phyloP scores from a whole-genome alignment of 768 basidiomycete genomes.

The Mycena alexandri region DNA sequence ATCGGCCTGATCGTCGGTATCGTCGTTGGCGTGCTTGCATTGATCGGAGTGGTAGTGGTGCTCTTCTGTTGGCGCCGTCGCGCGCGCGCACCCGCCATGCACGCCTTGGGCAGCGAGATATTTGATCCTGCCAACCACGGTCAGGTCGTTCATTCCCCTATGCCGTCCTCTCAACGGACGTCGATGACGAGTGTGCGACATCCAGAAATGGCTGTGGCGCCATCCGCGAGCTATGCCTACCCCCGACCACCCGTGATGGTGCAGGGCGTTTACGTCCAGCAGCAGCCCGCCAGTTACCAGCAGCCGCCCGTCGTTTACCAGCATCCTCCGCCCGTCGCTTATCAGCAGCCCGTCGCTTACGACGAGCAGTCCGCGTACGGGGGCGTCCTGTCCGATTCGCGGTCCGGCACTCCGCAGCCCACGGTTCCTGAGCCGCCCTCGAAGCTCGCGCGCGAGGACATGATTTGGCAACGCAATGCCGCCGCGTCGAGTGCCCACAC shows the following conservation, averaged over 20 bases:
- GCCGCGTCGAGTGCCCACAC: too few relatives aligned
- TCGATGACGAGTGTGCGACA: conserved; percentile 21
- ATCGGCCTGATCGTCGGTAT: neutral
- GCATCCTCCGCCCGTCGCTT: too few relatives aligned
- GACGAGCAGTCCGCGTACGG: too few relatives aligned
- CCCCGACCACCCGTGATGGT: neutral
- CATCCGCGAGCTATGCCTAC: neutral
- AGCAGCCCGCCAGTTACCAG: neutral
- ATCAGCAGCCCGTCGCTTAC: too few relatives aligned
- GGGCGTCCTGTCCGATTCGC: too few relatives aligned
- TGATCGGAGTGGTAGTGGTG: conserved; percentile 8
- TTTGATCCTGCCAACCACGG: conserved; percentile 3
- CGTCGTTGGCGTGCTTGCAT: conserved; percentile 5
- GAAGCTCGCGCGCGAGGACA: conserved; percentile 13
- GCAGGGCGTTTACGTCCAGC: conserved; percentile 3
- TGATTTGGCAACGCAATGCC: neutral
- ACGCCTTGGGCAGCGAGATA: neutral
- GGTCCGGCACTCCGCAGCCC: too few relatives aligned
- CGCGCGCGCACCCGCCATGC: neutral
- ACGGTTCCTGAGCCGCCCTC: neutral
- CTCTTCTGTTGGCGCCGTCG: conserved; percentile 25
- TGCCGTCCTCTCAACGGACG: conserved; percentile 12
- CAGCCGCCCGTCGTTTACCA: too few relatives aligned
- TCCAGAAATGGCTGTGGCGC: conserved; percentile 17
- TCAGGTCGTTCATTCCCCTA: neutral